These are phyloP conservation scores for Schizophyllum amplum DNA, from an alignment of 1,284 basidiomycete genomes.

Conservation along the genomic window DNA sequence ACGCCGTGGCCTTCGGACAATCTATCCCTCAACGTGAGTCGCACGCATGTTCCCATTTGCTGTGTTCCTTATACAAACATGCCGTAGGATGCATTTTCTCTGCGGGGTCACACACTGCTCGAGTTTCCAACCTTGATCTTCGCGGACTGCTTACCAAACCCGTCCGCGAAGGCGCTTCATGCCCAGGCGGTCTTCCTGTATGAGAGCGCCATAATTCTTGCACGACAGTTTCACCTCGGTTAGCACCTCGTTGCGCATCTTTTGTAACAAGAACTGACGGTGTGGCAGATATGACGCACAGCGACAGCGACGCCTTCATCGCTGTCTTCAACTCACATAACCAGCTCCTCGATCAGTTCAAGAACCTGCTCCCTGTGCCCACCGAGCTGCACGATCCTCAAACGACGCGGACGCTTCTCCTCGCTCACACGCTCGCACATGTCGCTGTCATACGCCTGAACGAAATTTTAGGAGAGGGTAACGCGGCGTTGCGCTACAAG, in stretches of 20 bases:
- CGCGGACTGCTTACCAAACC: background rate
- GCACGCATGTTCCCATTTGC: too few relatives aligned
- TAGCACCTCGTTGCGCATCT: background rate
- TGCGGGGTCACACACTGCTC: background rate
- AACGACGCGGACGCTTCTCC: background rate
- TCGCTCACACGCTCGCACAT: background rate
- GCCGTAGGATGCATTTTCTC: background rate
- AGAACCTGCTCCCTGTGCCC: background rate
- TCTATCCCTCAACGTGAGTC: too few relatives aligned
- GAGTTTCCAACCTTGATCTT: background rate
- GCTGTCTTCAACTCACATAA: background rate
- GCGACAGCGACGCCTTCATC: background rate
- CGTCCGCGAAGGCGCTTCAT: background rate
- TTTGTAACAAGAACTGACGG: background rate
- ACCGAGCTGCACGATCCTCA: background rate
- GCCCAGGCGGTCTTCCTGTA: background rate
- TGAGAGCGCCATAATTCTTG: background rate
- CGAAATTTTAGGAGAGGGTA: background rate
- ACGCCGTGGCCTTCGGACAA: slow-evolving; percentile 9
- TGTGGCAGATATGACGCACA: background rate
- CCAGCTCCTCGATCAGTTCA: background rate
- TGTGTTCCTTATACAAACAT: too few relatives aligned
- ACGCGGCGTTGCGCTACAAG: background rate
- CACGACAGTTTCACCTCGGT: background rate
- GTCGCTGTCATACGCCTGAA: background rate